Conservation (phyloP, 2,329 filamentous ascomycete genomes). For the Aureobasidium melanogenum region DNA sequence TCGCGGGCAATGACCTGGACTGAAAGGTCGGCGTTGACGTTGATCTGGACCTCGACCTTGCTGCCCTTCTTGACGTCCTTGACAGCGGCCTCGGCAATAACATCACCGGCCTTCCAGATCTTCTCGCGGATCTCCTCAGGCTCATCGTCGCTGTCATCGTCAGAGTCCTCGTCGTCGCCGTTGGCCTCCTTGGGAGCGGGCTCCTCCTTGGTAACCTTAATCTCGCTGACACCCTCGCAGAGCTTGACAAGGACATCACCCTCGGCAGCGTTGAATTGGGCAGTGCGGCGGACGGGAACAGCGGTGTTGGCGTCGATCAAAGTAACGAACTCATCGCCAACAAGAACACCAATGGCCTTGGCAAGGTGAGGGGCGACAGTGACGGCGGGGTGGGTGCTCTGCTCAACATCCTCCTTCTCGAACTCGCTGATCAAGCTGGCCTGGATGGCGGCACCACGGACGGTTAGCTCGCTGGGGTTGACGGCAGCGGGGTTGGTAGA, state of each 20-base stretch:
- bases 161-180: slow-evolving; percentile 50
- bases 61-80: slow-evolving; percentile 75
- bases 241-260: slow-evolving; percentile 85
- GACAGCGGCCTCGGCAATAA: slow-evolving; percentile 78
- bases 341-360: slow-evolving; percentile 79
- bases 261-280: slow-evolving; percentile 67
- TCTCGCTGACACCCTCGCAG: slow-evolving; percentile 79
- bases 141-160: slow-evolving; percentile 59
- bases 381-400: slow-evolving; percentile 90
- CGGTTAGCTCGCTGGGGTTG: slow-evolving; percentile 86
- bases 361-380: slow-evolving; percentile 86
- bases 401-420: slow-evolving; percentile 85
- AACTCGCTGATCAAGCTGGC: slow-evolving; percentile 92
- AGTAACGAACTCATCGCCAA: slow-evolving; percentile 61
- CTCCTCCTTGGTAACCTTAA: slow-evolving; percentile 86
- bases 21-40: slow-evolving; percentile 69
- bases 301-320: slow-evolving; percentile 81
- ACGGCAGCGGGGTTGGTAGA: slow-evolving; percentile 68
- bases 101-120: slow-evolving; percentile 78
- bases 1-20: slow-evolving; percentile 76
- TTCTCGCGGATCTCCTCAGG: slow-evolving; percentile 83
- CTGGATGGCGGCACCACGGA: slow-evolving; percentile 88
- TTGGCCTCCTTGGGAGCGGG: slow-evolving; percentile 59
- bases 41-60: slow-evolving; percentile 91
- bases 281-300: slow-evolving; percentile 76